Conservation (phyloP, 257 asterid species). For the Forsythia suspensa region DNA sequence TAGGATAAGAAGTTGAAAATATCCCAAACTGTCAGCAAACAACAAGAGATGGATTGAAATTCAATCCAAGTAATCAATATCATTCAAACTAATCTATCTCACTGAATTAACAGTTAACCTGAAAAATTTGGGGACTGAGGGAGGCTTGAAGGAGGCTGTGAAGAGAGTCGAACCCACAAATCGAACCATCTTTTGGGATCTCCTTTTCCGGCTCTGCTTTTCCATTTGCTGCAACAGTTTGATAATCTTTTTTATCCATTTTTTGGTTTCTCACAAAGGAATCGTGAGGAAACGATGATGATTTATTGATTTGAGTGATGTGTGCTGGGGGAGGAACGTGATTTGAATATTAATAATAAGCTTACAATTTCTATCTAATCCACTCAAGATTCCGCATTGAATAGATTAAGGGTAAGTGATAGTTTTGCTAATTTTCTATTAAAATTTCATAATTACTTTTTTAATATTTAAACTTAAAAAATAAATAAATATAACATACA, state of each 20-base stretch:
- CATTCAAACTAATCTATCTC: background rate
- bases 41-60: background rate
- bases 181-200: slow-evolving; percentile 54
- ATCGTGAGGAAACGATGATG: background rate
- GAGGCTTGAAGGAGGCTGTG: slow-evolving; percentile 76
- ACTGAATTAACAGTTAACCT: slow-evolving; percentile 42
- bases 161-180: slow-evolving; percentile 84
- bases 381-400: background rate
- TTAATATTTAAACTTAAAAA: no score
- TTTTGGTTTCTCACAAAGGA: background rate
- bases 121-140: slow-evolving; percentile 68
- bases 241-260: slow-evolving; percentile 52
- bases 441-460: no score
- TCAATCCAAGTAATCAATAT: background rate
- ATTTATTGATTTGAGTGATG: background rate
- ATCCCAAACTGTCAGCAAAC: background rate
- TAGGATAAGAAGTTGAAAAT: background rate
- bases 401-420: background rate
- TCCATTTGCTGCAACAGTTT: slow-evolving; percentile 36
- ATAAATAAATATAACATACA: no score
- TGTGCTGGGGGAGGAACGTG: background rate
- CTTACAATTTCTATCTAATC: background rate
- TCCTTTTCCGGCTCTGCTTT: slow-evolving; percentile 14
- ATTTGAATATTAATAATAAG: background rate
- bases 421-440: no score